phyloP scores from a whole-genome alignment of 83 land plant species.

The Thuja plicata region DNA sequence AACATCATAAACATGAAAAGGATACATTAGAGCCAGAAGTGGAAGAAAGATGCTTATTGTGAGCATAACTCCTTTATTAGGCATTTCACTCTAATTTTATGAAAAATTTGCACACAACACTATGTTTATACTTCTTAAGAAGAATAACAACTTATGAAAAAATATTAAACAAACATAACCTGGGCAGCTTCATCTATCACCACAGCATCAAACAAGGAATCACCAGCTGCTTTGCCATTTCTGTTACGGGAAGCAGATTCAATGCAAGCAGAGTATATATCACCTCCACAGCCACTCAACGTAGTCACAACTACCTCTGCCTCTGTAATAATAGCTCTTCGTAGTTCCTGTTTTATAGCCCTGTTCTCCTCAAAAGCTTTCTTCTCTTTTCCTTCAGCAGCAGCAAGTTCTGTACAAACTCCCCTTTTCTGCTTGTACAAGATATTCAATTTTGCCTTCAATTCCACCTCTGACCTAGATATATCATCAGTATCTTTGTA shows the following conservation, averaged over 20 bases:
- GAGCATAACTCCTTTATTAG: not conserved
- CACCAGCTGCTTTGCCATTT: constrained; percentile 37
- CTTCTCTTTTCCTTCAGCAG: constrained; percentile 60
- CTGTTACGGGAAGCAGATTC: constrained; percentile 49
- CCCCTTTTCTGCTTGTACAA: constrained; percentile 68
- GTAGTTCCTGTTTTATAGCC: constrained; percentile 48
- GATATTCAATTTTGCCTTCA: constrained; percentile 46
- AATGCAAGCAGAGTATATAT: constrained; percentile 84
- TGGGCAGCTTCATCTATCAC: constrained; percentile 99
- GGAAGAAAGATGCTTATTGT: not conserved
- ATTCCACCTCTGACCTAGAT: constrained; percentile 47
- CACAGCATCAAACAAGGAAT: constrained; percentile 87
- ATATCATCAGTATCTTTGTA: constrained; percentile 28
- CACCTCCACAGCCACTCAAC: constrained; percentile 95
- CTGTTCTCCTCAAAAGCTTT: constrained; percentile 57
- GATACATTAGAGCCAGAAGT: not conserved
- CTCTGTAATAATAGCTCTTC: constrained; percentile 71
- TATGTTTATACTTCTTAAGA: not conserved
- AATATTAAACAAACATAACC: constrained; percentile 29
- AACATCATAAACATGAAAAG: constrained; percentile 11
- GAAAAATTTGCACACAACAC: not conserved
- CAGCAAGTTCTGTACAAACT: constrained; percentile 63
- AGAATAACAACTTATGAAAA: not conserved
- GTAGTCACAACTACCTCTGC: constrained; percentile 91
- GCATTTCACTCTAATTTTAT: not conserved